Conservation (phyloP, 176 grass and related monocot species). For the Bonia amplexicaulis region DNA sequence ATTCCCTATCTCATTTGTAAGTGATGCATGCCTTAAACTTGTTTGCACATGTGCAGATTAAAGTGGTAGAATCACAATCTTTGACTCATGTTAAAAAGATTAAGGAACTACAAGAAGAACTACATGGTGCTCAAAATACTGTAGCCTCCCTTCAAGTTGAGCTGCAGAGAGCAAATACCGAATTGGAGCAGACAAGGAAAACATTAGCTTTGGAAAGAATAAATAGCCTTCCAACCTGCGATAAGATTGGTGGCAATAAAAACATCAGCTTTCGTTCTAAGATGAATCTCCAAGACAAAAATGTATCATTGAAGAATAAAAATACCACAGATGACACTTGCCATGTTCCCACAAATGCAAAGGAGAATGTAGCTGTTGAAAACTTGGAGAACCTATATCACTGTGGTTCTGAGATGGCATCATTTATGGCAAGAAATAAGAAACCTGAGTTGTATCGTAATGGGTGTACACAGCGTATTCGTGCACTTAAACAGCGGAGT, state of each 20-base stretch:
- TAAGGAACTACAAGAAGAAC: conserved; percentile 64
- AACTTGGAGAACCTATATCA: conserved; percentile 19
- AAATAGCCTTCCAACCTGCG: not conserved
- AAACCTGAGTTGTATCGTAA: conserved; percentile 60
- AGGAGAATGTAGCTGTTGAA: conserved; percentile 24
- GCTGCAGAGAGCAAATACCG: conserved; percentile 48
- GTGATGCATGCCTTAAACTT: conserved; percentile 23
- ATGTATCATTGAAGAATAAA: conserved; percentile 24
- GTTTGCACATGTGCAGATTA: conserved; percentile 50
- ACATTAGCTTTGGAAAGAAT: conserved; percentile 37
- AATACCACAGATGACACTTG: not conserved
- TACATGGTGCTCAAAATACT: conserved; percentile 44
- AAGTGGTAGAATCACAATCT: conserved; percentile 52
- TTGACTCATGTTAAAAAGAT: conserved; percentile 53
- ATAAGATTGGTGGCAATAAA: conserved; percentile 29
- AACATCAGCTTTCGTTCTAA: conserved; percentile 10
- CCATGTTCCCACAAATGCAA: conserved; percentile 6
- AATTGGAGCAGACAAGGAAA: conserved; percentile 50
- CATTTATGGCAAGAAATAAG: conserved; percentile 54
- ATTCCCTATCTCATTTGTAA: conserved; percentile 15
- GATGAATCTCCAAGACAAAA: conserved; percentile 19
- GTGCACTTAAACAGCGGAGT: conserved; percentile 57
- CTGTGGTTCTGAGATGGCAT: conserved; percentile 40
- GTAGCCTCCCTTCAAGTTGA: conserved; percentile 52
- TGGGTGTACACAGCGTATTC: conserved; percentile 79